Evolutionary conservation across 2,329 filamentous ascomycete species (phyloP).

Genomic region (Capronia americana): DNA sequence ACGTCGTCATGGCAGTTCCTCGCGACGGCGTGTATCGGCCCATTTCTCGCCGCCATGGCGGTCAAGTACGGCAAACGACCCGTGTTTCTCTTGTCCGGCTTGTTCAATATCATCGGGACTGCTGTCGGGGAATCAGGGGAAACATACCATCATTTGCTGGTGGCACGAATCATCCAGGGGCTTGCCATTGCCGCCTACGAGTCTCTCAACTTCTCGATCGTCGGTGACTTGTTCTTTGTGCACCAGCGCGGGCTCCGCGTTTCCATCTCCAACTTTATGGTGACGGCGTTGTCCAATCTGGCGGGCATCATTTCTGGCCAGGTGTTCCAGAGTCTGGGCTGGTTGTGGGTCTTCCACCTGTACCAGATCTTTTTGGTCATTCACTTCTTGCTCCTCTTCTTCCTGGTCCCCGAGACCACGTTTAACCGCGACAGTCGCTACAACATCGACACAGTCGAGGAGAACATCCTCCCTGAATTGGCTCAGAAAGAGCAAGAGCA

Average conservation of each 20-base stretch:
- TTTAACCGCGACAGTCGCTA: slow-evolving; percentile 40
- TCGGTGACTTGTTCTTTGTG: slow-evolving; percentile 51
- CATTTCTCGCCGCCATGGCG: slow-evolving; percentile 47
- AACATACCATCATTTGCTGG: slow-evolving; percentile 33
- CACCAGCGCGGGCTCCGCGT: slow-evolving; percentile 31
- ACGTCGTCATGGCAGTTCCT: slow-evolving; percentile 36
- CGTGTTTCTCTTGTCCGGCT: slow-evolving; percentile 36
- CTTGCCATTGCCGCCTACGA: slow-evolving; percentile 57
- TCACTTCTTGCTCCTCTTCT: slow-evolving; percentile 41
- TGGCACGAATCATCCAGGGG: slow-evolving; percentile 48
- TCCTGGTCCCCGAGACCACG: slow-evolving; percentile 41
- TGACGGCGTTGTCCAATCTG: slow-evolving; percentile 39
- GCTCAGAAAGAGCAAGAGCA: slow-evolving; percentile 11
- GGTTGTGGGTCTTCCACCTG: slow-evolving; percentile 37
- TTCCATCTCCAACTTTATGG: slow-evolving; percentile 29
- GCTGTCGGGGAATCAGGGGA: slow-evolving; percentile 32
- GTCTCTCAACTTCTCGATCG: slow-evolving; percentile 54
- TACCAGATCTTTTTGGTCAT: slow-evolving; percentile 41
- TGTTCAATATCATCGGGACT: slow-evolving; percentile 34
- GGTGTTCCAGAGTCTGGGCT: slow-evolving; percentile 36
- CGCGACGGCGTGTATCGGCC: slow-evolving; percentile 31
- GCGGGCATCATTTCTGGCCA: slow-evolving; percentile 47
- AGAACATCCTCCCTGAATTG: slow-evolving; percentile 27
- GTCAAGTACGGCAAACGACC: slow-evolving; percentile 50
- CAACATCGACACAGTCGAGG: slow-evolving; percentile 36